Percentiles rank a stretch among this genome's conserved stretches.
phyloP scores from a whole-genome alignment of 2,329 filamentous ascomycete species.

The Ophiocordyceps camponoti-saundersi region DNA sequence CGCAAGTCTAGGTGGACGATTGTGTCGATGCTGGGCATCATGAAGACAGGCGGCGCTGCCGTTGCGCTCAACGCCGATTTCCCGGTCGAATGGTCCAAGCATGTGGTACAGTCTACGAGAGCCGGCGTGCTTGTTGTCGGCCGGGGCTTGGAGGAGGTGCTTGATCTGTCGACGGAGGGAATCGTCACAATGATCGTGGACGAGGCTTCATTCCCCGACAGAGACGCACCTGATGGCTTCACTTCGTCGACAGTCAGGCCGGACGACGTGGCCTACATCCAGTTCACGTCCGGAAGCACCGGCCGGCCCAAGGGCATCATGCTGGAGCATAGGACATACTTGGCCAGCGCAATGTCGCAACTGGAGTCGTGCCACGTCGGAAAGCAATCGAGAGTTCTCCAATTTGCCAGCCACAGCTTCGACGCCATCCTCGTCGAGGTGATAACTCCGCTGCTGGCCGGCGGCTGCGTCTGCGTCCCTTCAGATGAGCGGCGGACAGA shows the following conservation, averaged over 20 bases:
- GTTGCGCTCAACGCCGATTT: background rate
- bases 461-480: background rate
- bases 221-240: too few species aligned
- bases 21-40: constrained; percentile 7
- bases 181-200: too few species aligned
- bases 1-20: constrained; percentile 9
- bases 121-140: too few species aligned
- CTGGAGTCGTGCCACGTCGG: too few species aligned
- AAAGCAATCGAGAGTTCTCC: background rate
- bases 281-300: constrained; percentile 4
- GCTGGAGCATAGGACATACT: too few species aligned
- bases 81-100: background rate
- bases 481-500: background rate
- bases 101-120: too few species aligned
- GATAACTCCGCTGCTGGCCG: background rate
- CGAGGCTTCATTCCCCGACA: too few species aligned
- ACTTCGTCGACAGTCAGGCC: too few species aligned
- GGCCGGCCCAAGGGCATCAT: background rate
- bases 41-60: constrained; percentile 8
- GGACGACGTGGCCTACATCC: constrained; percentile 2
- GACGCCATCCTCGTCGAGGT: background rate
- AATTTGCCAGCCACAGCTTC: background rate
- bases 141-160: too few species aligned
- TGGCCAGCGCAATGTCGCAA: too few species aligned
- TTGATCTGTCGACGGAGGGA: too few species aligned